Conservation (phyloP, 176 grass and related monocot genomes). For the Aegilops longissima region DNA sequence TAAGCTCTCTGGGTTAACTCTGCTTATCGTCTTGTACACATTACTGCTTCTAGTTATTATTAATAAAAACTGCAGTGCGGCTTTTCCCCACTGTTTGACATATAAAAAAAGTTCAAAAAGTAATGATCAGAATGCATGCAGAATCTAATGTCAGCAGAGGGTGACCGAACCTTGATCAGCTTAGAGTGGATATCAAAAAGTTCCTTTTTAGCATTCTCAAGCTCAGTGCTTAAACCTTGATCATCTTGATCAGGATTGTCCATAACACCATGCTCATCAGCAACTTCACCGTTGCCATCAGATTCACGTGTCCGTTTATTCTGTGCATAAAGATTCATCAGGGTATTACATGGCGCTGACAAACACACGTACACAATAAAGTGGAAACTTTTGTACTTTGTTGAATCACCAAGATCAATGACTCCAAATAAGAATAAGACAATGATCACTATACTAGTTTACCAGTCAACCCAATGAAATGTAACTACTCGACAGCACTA, state of each 20-base stretch:
- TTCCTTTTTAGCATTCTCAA: slow-evolving; percentile 1
- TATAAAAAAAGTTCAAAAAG: not conserved
- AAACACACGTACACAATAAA: not conserved
- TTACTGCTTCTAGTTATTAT: not conserved
- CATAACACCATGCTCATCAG: not conserved
- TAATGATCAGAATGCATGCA: not conserved
- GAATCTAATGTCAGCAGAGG: not conserved
- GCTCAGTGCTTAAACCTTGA: not conserved
- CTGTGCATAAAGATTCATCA: not conserved
- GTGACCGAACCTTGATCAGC: slow-evolving; percentile 7
- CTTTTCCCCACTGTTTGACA: not conserved
- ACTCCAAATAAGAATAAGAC: too few relatives aligned
- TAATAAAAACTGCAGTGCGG: not conserved
- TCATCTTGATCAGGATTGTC: not conserved
- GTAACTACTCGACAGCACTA: not conserved
- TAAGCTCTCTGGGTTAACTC: too few relatives aligned
- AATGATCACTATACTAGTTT: not conserved
- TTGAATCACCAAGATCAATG: too few relatives aligned
- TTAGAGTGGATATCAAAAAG: not conserved
- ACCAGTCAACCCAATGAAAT: not conserved
- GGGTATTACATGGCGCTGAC: not conserved
- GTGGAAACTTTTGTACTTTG: not conserved
- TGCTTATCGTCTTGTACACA: not conserved
- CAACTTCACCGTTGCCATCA: not conserved
- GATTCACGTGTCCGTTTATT: not conserved